Conservation (phyloP, 345 rosid genomes). For the Aquilaria yunnanensis region DNA sequence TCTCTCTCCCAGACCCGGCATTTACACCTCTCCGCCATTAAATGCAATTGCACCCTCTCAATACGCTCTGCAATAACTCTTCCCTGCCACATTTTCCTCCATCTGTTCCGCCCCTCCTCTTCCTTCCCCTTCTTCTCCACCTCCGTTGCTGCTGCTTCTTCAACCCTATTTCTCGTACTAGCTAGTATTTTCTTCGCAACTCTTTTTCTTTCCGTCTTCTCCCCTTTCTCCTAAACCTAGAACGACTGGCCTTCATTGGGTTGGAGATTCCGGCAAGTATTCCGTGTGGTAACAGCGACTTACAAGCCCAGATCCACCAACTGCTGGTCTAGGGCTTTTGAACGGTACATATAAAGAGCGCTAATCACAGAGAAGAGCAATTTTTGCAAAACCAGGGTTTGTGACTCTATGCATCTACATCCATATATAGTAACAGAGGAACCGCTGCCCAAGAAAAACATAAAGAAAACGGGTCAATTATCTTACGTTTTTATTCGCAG, state of each 20-base stretch:
- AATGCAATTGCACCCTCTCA: slow-evolving; percentile 77
- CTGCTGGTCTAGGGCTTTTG: slow-evolving; percentile 4
- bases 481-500: slow-evolving; percentile 19
- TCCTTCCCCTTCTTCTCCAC: slow-evolving; percentile 1
- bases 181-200: too few relatives aligned
- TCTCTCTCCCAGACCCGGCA: slow-evolving; percentile 18
- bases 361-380: too few relatives aligned
- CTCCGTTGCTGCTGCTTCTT: neutral
- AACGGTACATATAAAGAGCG: too few relatives aligned
- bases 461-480: neutral
- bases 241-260: neutral
- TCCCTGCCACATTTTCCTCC: slow-evolving; percentile 29
- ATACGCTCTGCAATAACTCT: slow-evolving; percentile 67
- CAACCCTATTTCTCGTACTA: too few relatives aligned
- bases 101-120: slow-evolving; percentile 14
- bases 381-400: neutral
- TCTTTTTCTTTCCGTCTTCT: neutral
- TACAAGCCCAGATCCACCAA: too few relatives aligned
- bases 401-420: neutral
- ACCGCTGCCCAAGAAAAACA: too few relatives aligned
- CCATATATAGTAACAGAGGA: too few relatives aligned
- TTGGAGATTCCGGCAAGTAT: too few relatives aligned
- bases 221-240: neutral
- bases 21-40: slow-evolving; percentile 53
- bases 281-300: too few relatives aligned